Conservation (phyloP, 2,329 filamentous ascomycete genomes). For the Akanthomyces lecanii region DNA sequence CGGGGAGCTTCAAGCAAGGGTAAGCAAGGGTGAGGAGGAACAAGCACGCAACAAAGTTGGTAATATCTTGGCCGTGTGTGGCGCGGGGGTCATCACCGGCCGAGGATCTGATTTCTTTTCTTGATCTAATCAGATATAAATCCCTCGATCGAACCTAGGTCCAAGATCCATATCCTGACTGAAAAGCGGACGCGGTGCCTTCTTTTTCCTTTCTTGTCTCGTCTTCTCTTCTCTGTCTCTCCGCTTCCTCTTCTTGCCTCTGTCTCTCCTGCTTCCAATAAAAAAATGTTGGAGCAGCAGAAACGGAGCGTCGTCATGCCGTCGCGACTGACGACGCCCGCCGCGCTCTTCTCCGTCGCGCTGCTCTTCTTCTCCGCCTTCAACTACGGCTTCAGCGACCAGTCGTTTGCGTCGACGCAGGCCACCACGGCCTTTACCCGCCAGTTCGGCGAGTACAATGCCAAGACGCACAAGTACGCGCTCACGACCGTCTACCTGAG, state of each 20-base stretch:
- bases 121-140: constrained; percentile 1
- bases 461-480: constrained; percentile 5
- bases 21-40: no score
- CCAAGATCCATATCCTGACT: no score
- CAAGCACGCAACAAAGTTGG: no score
- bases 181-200: neutral
- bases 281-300: no score
- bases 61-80: no score
- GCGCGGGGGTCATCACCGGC: neutral
- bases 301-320: neutral
- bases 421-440: neutral
- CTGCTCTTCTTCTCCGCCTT: constrained; percentile 2
- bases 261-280: no score
- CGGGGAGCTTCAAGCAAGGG: no score
- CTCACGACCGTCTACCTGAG: constrained; percentile 3
- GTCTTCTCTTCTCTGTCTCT: no score
- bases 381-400: constrained; percentile 9
- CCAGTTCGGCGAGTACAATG: neutral
- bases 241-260: no score
- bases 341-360: neutral
- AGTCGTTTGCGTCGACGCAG: constrained; percentile 5
- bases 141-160: neutral
- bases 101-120: neutral
- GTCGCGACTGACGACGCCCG: neutral
- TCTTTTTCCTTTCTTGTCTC: neutral